Conservation (phyloP, 2,329 filamentous ascomycete species). For the Colletotrichum salicis region DNA sequence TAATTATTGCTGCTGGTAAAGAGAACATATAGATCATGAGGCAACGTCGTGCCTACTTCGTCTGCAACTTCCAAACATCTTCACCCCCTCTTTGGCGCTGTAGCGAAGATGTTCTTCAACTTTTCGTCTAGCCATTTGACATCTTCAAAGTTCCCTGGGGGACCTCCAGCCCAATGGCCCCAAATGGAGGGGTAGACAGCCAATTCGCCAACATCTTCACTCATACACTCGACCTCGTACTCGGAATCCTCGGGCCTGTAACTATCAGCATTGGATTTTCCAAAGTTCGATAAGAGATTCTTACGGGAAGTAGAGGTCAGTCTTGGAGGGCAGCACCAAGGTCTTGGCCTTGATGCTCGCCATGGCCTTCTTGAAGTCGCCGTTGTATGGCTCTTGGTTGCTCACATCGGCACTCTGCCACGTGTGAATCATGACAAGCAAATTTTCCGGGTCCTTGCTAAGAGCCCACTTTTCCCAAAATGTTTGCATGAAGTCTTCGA, state of each 20-base stretch:
- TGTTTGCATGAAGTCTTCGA: conserved; percentile 78
- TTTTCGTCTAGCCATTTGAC: conserved; percentile 76
- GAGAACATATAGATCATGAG: not conserved
- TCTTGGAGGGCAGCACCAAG: conserved; percentile 76
- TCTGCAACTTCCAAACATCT: not conserved
- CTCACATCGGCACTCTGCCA: conserved; percentile 82
- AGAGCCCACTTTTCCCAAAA: conserved; percentile 83
- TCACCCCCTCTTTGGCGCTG: not conserved
- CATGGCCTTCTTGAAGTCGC: conserved; percentile 74
- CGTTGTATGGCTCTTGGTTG: conserved; percentile 74
- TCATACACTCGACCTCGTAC: conserved; percentile 71
- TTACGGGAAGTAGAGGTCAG: conserved; percentile 80
- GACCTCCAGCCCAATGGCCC: conserved; percentile 69
- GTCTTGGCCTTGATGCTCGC: conserved; percentile 76
- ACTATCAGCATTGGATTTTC: not conserved
- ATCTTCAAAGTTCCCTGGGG: conserved; percentile 77
- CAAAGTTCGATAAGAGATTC: not conserved
- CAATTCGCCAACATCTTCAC: conserved; percentile 45
- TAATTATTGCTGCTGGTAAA: not conserved
- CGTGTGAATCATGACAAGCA: conserved; percentile 79
- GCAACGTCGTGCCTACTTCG: not conserved
- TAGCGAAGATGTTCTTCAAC: conserved; percentile 57
- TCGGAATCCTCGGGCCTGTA: conserved; percentile 75
- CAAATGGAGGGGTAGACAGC: conserved; percentile 54
- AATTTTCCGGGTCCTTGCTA: conserved; percentile 79